Base-by-base conservation (phyloP, 192 early-diverging fungal genomes). In the Chytriomyces hyalinus region DNA sequence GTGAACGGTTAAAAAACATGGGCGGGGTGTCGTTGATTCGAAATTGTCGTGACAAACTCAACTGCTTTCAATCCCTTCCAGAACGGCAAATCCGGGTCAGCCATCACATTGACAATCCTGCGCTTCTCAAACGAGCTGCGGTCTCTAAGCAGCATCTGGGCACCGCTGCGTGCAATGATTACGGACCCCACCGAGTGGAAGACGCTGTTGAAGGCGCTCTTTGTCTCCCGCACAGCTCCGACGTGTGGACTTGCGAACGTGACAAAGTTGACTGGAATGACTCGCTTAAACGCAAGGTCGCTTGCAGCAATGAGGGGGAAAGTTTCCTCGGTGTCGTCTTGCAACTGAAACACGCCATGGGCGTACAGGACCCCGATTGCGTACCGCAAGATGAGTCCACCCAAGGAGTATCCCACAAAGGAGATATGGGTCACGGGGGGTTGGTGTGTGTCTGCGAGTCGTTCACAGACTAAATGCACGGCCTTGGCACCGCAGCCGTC, bases 391-490 rank as follows among this genome's bases (percentile, higher is more conserved):
- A 89, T 65, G 26, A 89, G 80, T 1, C 87, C 87, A 59, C 87
- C 87, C 7, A 85, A 66, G 0, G 84, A 86, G 71, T 89, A 89
- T 8, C 87, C 87, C 22, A 88, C 76, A 49, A 88, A 82, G 1
- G 85, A 86, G n/a, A 88, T 68, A 43, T 76, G 62, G 47, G 64
- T 61, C 4, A 88, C 70, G 9, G 49, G 7, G 3, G 71, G 77
- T 28, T 43, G 66, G 11, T 3, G 7, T 48, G 8, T 47, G 46
- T 74, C 69, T 10, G 7, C 43, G 13, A 86, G 44, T 6, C 80
- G 75, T 1, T 20, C 72, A 3, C 67, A 4, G 57, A 82, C 61
- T 1, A 67, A 61, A 22, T 53, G 45, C 10, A 61, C 78, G n/a
- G 80, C 15, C 46, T 73, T 72, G 22, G 59, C 76, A 9, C 85